Evolutionary conservation across 306 rosid species (phyloP), one percentile per base, ranked within the genome.

Genomic region (Lotus japonicus): DNA sequence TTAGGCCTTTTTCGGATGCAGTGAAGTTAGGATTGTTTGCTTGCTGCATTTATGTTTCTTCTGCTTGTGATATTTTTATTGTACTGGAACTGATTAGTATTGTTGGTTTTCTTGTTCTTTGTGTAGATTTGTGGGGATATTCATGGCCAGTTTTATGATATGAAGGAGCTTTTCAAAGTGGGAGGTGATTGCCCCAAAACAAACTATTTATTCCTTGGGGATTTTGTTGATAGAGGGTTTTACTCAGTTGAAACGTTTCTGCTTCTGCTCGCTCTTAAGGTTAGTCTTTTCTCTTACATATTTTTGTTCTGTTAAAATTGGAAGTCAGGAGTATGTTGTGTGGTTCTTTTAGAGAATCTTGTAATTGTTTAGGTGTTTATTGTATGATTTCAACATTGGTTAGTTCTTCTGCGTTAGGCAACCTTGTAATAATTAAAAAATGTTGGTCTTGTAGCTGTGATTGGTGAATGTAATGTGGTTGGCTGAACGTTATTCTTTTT

Each of bases 131-230:
- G 99, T 28, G 99, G 99, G 13, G 99, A 91, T 86, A 95, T 95
- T 71, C 99, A 95, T 39, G 97, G 99, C 52, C 99, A 95, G 72
- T 95, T 95, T 80, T 95, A 95, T 68, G 99, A 95, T 74, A 85
- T 90, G 99, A 95, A 90, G 70, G 99, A 95, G 89, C 99, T 95
- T 79, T 95, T 95, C 85, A 95, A 84, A 87, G 99, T 95, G 6
- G 99, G 99, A 81, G 96, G 95, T 13, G 99, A 95, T 72, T 95
- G 99, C 82, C 99, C 97, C 9, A 87, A 90, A 83, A 95, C 96
- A 6, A 95, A 95, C 75, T 95, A 95, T 81, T 77, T 95, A 62
- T 95, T 95, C 80, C 99, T 95, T 66, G 99, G 99, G 62, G 99
- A 95, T 85, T 95, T 95, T 73, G 97, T 95, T 54, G 97, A 95